These are phyloP conservation scores for Pouteria campechiana DNA, from an alignment of 179 eudicot genomes.

Conservation along the genomic window DNA sequence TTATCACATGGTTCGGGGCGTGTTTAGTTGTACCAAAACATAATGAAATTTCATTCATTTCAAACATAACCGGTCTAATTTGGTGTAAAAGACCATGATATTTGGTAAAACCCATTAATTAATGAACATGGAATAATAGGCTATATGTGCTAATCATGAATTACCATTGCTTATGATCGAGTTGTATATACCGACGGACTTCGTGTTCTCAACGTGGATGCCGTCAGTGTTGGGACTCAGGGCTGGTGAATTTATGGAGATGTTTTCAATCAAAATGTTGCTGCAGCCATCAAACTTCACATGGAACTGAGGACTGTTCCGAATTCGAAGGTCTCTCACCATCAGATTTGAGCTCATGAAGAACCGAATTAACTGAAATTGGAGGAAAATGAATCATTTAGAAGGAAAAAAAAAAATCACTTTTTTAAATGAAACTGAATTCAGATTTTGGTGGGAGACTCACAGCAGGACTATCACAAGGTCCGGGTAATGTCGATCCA, in stretches of 20 bases:
- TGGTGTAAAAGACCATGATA: no score
- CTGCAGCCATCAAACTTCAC: constrained; percentile 91
- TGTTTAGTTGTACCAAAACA: no score
- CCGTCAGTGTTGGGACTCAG: constrained; percentile 96
- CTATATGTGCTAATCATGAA: no score
- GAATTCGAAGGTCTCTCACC: constrained; percentile 53
- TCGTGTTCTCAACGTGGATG: constrained; percentile 72
- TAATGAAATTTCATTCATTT: no score
- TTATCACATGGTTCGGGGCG: no score
- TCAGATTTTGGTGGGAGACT: constrained; percentile 11
- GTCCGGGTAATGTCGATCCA: constrained; percentile 91
- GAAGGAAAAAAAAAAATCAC: background rate
- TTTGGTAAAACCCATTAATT: no score
- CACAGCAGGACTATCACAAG: constrained; percentile 94
- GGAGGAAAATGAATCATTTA: background rate
- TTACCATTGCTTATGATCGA: constrained; percentile 83
- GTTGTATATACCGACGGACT: constrained; percentile 63
- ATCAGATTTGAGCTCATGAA: constrained; percentile 76
- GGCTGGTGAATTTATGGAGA: constrained; percentile 76
- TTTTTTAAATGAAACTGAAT: background rate
- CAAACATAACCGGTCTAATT: no score
- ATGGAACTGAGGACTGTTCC: constrained; percentile 91
- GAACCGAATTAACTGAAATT: constrained; percentile 64
- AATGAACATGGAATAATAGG: no score
- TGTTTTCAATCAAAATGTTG: constrained; percentile 61